Conservation (phyloP, 2,329 filamentous ascomycete genomes). For the Fusarium dlaminii region DNA sequence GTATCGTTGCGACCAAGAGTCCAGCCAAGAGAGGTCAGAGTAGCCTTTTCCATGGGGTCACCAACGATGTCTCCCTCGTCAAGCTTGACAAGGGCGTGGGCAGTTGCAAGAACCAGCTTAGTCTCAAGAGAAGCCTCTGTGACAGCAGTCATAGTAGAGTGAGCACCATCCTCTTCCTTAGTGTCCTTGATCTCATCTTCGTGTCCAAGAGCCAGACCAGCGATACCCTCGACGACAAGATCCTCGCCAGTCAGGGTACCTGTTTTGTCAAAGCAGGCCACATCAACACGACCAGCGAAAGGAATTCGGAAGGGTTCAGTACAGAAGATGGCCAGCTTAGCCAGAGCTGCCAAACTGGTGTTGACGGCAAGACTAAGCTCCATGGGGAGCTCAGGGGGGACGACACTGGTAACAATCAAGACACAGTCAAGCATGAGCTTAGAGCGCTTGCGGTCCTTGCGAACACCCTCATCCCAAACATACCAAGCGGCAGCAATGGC, state of each 20-base stretch:
- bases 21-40: conserved; percentile 89
- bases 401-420: conserved; percentile 96
- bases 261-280: conserved; percentile 99
- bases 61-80: conserved; percentile 98
- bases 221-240: conserved; percentile 95
- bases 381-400: conserved; percentile 98
- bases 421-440: conserved; percentile 97
- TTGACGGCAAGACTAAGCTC: conserved; percentile 97
- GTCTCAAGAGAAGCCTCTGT: conserved; percentile 79
- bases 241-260: conserved; percentile 97
- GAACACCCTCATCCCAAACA: conserved; percentile 96
- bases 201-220: conserved; percentile 81
- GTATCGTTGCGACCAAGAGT: conserved; percentile 88
- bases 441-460: conserved; percentile 93
- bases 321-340: conserved; percentile 97
- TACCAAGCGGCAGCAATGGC: conserved; percentile 98
- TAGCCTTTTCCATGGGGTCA: conserved; percentile 99
- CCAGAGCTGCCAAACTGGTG: conserved; percentile 92
- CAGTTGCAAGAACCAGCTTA: conserved; percentile 91
- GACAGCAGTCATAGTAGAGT: conserved; percentile 80
- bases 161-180: conserved; percentile 80
- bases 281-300: conserved; percentile 91
- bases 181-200: conserved; percentile 67
- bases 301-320: conserved; percentile 99
- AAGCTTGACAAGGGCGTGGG: conserved; percentile 93